These are phyloP conservation scores for Stentor coeruleus DNA, from an alignment of 73 alveolate species.

Conservation along the genomic window DNA sequence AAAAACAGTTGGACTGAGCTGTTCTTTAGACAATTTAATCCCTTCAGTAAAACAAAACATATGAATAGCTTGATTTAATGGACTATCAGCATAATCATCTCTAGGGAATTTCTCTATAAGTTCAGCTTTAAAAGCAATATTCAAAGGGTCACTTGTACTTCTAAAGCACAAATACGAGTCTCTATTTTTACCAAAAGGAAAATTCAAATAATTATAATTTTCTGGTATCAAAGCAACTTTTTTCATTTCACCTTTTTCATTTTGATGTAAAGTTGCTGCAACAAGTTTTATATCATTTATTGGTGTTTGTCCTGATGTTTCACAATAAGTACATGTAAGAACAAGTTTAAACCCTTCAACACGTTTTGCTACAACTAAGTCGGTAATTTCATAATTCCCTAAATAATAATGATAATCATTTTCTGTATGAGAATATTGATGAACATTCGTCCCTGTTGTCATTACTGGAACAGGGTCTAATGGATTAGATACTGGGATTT, in stretches of 20 bases:
- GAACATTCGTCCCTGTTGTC: not conserved
- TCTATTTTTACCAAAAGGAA: slow-evolving; percentile 11
- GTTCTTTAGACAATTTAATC: slow-evolving; percentile 33
- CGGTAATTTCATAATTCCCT: slow-evolving; percentile 22
- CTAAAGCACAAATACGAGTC: slow-evolving; percentile 24
- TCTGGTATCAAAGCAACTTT: slow-evolving; percentile 25
- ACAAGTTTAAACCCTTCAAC: slow-evolving; percentile 12
- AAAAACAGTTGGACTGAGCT: slow-evolving; percentile 38
- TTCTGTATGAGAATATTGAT: slow-evolving; percentile 8
- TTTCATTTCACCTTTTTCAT: slow-evolving; percentile 14
- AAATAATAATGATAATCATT: slow-evolving; percentile 19
- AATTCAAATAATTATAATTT: slow-evolving; percentile 12
- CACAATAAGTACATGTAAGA: slow-evolving; percentile 6
- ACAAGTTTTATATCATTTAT: slow-evolving; percentile 14
- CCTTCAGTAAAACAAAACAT: slow-evolving; percentile 64
- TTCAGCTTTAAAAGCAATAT: slow-evolving; percentile 1
- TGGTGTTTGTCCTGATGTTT: not conserved
- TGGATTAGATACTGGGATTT: slow-evolving; percentile 15
- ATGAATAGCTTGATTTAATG: slow-evolving; percentile 46
- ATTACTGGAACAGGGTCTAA: slow-evolving; percentile 8
- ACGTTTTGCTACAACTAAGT: not conserved
- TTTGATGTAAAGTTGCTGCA: not conserved
- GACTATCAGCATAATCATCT: slow-evolving; percentile 39
- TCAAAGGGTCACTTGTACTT: not conserved
- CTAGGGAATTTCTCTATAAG: slow-evolving; percentile 31